Percentiles rank a stretch among this genome's conserved stretches.
Conservation (phyloP, 768 basidiomycete species). For the Sarcodon sp. region DNA sequence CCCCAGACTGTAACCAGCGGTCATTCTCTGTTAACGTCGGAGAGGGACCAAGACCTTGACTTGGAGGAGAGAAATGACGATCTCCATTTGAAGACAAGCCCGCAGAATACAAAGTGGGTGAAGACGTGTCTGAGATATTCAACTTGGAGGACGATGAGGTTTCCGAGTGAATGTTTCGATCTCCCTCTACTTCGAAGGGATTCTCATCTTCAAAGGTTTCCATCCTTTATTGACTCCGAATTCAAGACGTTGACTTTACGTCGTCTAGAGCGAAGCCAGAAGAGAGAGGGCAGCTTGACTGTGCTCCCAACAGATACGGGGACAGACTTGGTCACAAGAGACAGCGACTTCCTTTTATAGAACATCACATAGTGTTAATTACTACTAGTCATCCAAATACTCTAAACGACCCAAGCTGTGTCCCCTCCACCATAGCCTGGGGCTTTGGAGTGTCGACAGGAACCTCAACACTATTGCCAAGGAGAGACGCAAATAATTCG, state of each 20-base stretch:
- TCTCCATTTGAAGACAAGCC: too few relatives aligned
- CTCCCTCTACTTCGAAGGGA: background rate
- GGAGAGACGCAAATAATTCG: constrained; percentile 80
- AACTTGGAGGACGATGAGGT: background rate
- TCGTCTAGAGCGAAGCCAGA: too few relatives aligned
- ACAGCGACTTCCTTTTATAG: too few relatives aligned
- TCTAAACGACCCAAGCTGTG: too few relatives aligned
- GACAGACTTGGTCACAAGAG: too few relatives aligned
- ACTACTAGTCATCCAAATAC: too few relatives aligned
- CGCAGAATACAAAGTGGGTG: background rate
- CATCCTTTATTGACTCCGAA: background rate
- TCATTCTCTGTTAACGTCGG: constrained; percentile 20
- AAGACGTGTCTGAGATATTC: background rate
- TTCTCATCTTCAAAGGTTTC: background rate
- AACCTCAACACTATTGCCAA: constrained; percentile 45
- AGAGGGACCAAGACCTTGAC: background rate
- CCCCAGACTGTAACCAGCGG: constrained; percentile 67
- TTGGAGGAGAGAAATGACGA: background rate
- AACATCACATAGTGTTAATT: too few relatives aligned
- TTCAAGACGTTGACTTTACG: too few relatives aligned
- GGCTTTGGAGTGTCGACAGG: too few relatives aligned
- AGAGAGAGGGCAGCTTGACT: too few relatives aligned
- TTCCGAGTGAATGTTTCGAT: background rate
- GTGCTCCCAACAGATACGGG: too few relatives aligned
- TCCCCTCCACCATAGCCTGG: too few relatives aligned